Percentiles rank a stretch among this genome's conserved stretches.
phyloP scores from a whole-genome alignment of 805 yeast genomes.

The Saccharomycopsis synnaedendra region DNA sequence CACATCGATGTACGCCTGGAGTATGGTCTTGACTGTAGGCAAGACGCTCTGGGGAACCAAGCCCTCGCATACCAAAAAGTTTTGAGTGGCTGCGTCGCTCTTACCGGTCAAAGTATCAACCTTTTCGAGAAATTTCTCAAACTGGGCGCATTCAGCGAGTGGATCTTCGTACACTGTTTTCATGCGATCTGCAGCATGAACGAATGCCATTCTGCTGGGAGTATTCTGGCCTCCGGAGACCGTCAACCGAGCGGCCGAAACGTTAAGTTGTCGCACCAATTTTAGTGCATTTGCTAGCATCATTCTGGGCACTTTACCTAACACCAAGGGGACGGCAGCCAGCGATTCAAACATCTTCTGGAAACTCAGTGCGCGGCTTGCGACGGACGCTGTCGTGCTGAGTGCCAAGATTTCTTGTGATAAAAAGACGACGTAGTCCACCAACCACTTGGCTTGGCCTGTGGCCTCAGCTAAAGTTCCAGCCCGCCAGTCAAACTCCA shows the following conservation, averaged over 20 bases:
- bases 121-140: constrained; percentile 11
- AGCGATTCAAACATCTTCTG: constrained; percentile 3
- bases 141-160: constrained; percentile 6
- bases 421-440: constrained; percentile 10
- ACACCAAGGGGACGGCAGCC: constrained; percentile 10
- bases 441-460: constrained; percentile 13
- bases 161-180: constrained; percentile 5
- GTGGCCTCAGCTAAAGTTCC: constrained; percentile 8
- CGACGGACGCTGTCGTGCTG: not conserved
- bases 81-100: not conserved
- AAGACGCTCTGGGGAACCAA: constrained; percentile 9
- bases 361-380: not conserved
- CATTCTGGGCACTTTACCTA: constrained; percentile 14
- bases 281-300: constrained; percentile 7
- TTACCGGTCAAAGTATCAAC: constrained; percentile 4
- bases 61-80: constrained; percentile 13
- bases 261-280: constrained; percentile 6
- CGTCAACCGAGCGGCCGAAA: constrained; percentile 1
- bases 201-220: not conserved
- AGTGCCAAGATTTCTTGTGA: constrained; percentile 13
- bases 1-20: constrained; percentile 9
- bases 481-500: constrained; percentile 9
- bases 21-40: constrained; percentile 1
- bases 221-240: constrained; percentile 1
- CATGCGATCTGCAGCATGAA: constrained; percentile 6